Evolutionary conservation across 495 filamentous ascomycete genomes (phyloP), one percentile per base, ranked within the genome.

Genomic region (Aspergillus sparsus): DNA sequence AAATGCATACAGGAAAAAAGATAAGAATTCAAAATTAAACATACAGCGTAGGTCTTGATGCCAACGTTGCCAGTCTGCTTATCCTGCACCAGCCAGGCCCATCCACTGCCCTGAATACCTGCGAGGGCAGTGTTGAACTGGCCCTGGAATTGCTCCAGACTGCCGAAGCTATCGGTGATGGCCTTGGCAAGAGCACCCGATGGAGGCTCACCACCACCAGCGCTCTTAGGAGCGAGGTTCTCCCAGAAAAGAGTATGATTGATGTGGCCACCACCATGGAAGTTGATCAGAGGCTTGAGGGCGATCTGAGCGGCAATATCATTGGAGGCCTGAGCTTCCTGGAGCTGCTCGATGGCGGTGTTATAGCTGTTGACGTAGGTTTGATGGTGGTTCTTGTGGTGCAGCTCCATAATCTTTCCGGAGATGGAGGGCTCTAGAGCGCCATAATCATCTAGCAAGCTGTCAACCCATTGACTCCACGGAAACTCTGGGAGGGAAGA

Each of bases 381-480:
- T 66, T 85, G 74, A 79, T 89, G 86, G 80, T 89, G 86, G 63
- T 82, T 85, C 72, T 76, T 80, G 81, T 89, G 83, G 78, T 89
- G 86, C 41, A 89, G 80, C 83, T 98, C 93, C 94, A 98, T 98
- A 80, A 98, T 98, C 82, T 92, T 87, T 78, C 91, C 93, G 44
- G 89, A 93, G 79, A 98, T 95, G 72, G 89, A 76, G 63, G 94
- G 94, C 75, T 98, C 94, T 69, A 98, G 91, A 27, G 92, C 94
- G 62, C 86, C 86, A 77, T 91, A 94, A 78, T 93, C 90, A 70
- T 93, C 89, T 92, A 61, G 1, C 11, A 18, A 37, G 31, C 2
- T 15, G 45, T 70, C 16, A 67, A 62, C 60, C 18, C 32, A 63
- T 61, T 32, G 55, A 31, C 53, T 42, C 49, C 44, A 41, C 6